Percentiles rank a stretch among this genome's conserved stretches.
phyloP scores from a whole-genome alignment of 106 monocot species.

The Cymbidium sinense region DNA sequence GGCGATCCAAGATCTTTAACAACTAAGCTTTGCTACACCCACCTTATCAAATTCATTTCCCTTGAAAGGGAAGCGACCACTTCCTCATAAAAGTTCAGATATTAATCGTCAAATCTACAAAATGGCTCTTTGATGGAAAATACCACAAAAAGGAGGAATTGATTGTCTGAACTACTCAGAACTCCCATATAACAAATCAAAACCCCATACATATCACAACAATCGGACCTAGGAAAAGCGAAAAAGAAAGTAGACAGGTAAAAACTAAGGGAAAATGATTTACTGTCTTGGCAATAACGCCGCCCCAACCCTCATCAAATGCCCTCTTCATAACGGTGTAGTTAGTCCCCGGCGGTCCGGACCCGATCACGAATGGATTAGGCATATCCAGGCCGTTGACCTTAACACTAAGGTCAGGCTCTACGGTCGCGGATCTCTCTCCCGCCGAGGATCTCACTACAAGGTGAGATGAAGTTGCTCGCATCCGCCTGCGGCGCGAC shows the following conservation, averaged over 20 bases:
- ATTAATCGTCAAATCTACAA: neutral
- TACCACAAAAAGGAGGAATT: neutral
- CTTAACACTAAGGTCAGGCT: conserved; percentile 78
- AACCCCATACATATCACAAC: conserved; percentile 20
- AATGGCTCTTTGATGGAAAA: neutral
- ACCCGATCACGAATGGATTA: conserved; percentile 97
- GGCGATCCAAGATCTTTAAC: too few relatives aligned
- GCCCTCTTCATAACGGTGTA: conserved; percentile 98
- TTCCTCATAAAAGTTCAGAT: neutral
- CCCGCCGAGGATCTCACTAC: conserved; percentile 6
- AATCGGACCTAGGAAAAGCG: neutral
- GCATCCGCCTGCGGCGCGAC: neutral
- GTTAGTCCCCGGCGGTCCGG: conserved; percentile 95
- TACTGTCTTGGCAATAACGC: conserved; percentile 95
- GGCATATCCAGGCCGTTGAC: conserved; percentile 95
- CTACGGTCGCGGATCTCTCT: conserved; percentile 13
- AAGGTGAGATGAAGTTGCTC: neutral
- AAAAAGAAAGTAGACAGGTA: neutral
- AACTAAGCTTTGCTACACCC: too few relatives aligned
- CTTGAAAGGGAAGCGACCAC: too few relatives aligned
- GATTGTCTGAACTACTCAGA: neutral
- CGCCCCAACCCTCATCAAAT: conserved; percentile 99
- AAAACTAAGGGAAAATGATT: neutral
- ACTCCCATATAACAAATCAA: too few relatives aligned
- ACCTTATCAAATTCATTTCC: neutral